A percentile compares a stretch with the other conserved stretches of the same genome.
Conservation (phyloP, 441 rosid species). For the Rhodomyrtus psidioides region DNA sequence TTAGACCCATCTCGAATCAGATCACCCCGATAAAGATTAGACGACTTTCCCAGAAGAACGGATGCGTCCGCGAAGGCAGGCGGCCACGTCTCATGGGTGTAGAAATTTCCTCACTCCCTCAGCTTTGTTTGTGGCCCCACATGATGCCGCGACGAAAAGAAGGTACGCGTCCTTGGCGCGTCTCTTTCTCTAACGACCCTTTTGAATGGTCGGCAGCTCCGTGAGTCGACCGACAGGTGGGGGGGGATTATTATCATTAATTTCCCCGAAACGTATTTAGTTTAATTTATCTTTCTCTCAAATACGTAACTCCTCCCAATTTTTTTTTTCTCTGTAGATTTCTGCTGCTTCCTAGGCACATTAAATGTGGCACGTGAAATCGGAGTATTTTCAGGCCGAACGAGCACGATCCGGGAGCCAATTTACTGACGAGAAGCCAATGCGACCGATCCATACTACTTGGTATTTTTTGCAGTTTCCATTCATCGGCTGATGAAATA, state of each 20-base stretch:
- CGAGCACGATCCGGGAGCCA: background rate
- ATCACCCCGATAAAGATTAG: background rate
- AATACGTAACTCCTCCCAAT: background rate
- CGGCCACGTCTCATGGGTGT: background rate
- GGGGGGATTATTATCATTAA: background rate
- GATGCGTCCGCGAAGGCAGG: background rate
- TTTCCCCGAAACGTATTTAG: background rate
- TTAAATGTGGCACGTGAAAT: background rate
- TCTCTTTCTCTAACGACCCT: background rate
- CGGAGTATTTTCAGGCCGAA: background rate
- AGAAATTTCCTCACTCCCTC: background rate
- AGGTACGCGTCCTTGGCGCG: background rate
- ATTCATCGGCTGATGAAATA: too few relatives aligned
- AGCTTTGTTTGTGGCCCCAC: background rate
- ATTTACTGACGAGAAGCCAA: background rate
- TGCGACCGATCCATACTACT: background rate
- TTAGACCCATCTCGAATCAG: background rate
- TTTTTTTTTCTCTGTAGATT: background rate
- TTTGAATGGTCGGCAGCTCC: background rate
- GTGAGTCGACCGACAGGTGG: background rate
- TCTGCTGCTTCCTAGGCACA: background rate
- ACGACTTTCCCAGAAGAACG: background rate
- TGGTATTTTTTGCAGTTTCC: too few relatives aligned
- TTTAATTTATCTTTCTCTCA: background rate
- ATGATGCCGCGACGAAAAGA: background rate